These are phyloP conservation scores for Hermanozyma aechmeae DNA, from an alignment of 805 yeast species.

Conservation along the genomic window DNA sequence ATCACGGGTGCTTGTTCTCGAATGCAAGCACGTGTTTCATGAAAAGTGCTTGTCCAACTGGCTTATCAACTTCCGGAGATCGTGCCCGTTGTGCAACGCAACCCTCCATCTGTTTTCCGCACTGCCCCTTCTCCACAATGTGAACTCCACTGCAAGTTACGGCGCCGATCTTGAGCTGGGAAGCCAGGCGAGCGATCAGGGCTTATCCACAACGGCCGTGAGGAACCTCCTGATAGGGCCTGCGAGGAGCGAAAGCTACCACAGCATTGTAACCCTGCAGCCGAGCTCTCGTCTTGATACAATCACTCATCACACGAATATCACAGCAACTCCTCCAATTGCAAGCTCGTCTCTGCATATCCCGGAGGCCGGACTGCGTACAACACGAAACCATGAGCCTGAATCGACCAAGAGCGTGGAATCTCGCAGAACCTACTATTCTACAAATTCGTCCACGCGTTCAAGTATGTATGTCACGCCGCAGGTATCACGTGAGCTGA, in stretches of 20 bases:
- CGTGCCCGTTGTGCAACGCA: constrained; percentile 60
- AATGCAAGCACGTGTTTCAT: constrained; percentile 57
- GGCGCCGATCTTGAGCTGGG: constrained; percentile 4
- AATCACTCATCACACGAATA: constrained; percentile 3
- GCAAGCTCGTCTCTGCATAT: constrained; percentile 1
- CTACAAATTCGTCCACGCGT: no score
- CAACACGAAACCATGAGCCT: constrained; percentile 1
- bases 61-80: constrained; percentile 44
- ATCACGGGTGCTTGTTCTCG: constrained; percentile 41
- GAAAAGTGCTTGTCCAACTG: constrained; percentile 49
- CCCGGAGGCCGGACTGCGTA: constrained; percentile 1
- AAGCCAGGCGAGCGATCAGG: background rate
- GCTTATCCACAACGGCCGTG: constrained; percentile 3
- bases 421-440: no score
- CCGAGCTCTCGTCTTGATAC: constrained; percentile 4
- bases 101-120: no score
- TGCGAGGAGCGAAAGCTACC: background rate
- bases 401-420: no score
- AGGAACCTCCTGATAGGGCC: constrained; percentile 2
- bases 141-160: no score
- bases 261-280: background rate
- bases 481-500: no score
- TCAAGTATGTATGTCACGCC: no score
- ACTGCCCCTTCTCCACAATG: no score
- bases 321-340: constrained; percentile 1